phyloP scores from a whole-genome alignment of 306 rosid genomes.

The Casuarina glauca region DNA sequence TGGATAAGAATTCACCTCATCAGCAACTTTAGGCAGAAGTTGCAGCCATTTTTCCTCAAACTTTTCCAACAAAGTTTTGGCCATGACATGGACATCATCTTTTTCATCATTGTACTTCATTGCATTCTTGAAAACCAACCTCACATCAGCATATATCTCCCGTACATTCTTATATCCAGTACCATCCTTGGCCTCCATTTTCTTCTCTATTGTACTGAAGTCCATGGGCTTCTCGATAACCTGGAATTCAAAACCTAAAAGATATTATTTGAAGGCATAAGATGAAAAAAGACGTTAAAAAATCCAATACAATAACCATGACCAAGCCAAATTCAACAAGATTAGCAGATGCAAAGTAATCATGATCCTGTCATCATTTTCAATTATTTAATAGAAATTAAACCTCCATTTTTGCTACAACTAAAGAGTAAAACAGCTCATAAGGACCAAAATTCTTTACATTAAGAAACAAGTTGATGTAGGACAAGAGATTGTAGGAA shows the following conservation, averaged over 20 bases:
- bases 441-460: neutral
- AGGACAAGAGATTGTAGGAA: too few relatives aligned
- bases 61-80: slow-evolving; percentile 77
- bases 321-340: slow-evolving; percentile 1
- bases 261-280: slow-evolving; percentile 1
- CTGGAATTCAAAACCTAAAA: slow-evolving; percentile 40
- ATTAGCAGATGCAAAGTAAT: neutral
- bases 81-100: slow-evolving; percentile 90
- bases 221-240: slow-evolving; percentile 98
- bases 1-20: slow-evolving; percentile 57
- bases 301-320: slow-evolving; percentile 18
- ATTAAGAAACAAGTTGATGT: neutral
- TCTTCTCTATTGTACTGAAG: slow-evolving; percentile 80
- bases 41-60: slow-evolving; percentile 94
- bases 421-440: neutral
- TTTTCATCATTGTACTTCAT: slow-evolving; percentile 85
- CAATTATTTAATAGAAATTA: neutral
- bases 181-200: slow-evolving; percentile 85
- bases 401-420: neutral
- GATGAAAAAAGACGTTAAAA: neutral
- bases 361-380: neutral
- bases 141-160: slow-evolving; percentile 76
- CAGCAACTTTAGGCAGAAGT: slow-evolving; percentile 80
- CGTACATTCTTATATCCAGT: slow-evolving; percentile 83
- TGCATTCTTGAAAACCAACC: slow-evolving; percentile 83